phyloP scores from a whole-genome alignment of 164 flowering plant genomes.

The Magnolia sinica region DNA sequence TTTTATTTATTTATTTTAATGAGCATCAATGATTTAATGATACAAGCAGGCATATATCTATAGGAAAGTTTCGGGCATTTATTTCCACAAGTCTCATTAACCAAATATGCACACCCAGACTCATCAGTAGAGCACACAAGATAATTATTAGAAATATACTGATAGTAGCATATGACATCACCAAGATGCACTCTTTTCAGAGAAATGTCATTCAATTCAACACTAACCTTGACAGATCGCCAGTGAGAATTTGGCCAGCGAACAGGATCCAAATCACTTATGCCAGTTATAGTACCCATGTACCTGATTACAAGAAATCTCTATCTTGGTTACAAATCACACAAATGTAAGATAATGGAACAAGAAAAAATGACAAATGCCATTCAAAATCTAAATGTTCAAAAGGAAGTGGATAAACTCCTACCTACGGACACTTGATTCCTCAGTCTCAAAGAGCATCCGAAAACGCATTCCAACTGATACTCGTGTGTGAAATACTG shows the following conservation, averaged over 20 bases:
- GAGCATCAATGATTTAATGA: background rate
- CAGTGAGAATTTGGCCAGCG: slow-evolving; percentile 92
- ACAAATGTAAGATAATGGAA: background rate
- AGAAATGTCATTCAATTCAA: background rate
- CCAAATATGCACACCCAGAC: no score
- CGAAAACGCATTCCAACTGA: slow-evolving; percentile 93
- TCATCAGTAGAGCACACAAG: no score
- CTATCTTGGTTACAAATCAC: background rate
- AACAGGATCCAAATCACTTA: slow-evolving; percentile 69
- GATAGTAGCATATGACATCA: no score
- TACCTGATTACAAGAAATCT: slow-evolving; percentile 39
- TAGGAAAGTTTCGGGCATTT: background rate
- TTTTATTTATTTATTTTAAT: no score
- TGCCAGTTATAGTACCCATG: slow-evolving; percentile 94
- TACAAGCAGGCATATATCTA: background rate
- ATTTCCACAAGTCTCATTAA: background rate
- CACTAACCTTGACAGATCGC: slow-evolving; percentile 82
- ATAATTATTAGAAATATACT: no score
- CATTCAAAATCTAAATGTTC: background rate
- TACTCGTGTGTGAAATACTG: slow-evolving; percentile 82
- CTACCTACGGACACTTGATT: slow-evolving; percentile 86
- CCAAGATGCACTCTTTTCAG: background rate
- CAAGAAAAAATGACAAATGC: background rate
- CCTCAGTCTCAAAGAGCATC: slow-evolving; percentile 91
- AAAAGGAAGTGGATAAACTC: no score